phyloP scores from a whole-genome alignment of 1,139 yeast genomes.

The Kodamaea derodonti region DNA sequence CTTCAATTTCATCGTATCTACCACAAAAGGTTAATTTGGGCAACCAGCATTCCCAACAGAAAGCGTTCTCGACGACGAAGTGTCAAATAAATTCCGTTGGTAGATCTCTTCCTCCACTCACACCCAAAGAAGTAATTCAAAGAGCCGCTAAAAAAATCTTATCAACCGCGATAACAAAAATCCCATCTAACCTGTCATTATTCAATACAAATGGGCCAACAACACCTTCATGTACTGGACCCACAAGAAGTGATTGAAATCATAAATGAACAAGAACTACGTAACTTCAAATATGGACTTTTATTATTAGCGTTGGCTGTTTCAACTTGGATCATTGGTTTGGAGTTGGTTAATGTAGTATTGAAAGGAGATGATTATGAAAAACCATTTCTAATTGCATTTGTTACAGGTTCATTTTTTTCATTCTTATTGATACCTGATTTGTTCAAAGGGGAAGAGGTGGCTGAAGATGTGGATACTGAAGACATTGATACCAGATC shows the following conservation, averaged over 20 bases:
- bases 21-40: no score
- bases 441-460: constrained; percentile 5
- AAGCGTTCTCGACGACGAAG: no score
- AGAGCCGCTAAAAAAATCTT: no score
- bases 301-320: constrained; percentile 39
- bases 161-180: no score
- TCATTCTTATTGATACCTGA: constrained; percentile 43
- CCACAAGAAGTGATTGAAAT: constrained; percentile 40
- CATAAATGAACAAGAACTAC: constrained; percentile 43
- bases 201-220: neutral
- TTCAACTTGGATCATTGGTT: constrained; percentile 45
- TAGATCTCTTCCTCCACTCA: no score
- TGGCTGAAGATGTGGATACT: neutral
- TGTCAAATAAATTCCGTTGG: no score
- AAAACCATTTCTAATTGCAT: constrained; percentile 47
- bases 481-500: neutral
- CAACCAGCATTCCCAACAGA: no score
- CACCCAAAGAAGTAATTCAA: no score
- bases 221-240: constrained; percentile 9
- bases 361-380: constrained; percentile 45
- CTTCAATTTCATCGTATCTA: no score
- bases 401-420: constrained; percentile 46
- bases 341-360: constrained; percentile 47
- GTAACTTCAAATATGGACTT: constrained; percentile 42
- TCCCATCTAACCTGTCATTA: no score